Evolutionary conservation across 176 grass and related monocot genomes (phyloP).

Genomic region (Saccharum officinarum): DNA sequence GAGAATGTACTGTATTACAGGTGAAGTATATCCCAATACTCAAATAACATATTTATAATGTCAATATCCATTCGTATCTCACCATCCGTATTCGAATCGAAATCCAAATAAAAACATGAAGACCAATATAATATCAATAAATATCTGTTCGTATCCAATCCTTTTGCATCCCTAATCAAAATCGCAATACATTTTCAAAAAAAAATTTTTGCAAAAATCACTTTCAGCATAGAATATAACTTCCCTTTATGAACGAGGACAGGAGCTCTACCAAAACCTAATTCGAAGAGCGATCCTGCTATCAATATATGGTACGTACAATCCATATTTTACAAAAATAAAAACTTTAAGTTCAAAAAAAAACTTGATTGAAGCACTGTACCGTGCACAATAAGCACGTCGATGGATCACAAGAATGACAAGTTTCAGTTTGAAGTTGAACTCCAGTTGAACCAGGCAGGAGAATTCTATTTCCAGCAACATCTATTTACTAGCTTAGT

Average conservation of each 20-base stretch:
- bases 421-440: neutral
- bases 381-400: neutral
- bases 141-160: too few species aligned
- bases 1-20: too few species aligned
- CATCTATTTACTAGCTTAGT: slow-evolving; percentile 5
- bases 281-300: neutral
- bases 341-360: neutral
- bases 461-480: neutral
- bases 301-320: neutral
- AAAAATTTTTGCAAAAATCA: too few species aligned
- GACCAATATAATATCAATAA: too few species aligned
- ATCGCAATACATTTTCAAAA: neutral
- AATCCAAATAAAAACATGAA: too few species aligned
- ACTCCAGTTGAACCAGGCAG: neutral
- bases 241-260: neutral
- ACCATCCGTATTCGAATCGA: too few species aligned
- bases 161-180: too few species aligned
- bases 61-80: too few species aligned
- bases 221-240: neutral
- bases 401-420: neutral
- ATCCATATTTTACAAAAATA: neutral
- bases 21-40: too few species aligned
- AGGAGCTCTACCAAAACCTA: neutral
- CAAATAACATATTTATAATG: too few species aligned
- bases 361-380: neutral